Evolutionary conservation across 2,329 filamentous ascomycete species (phyloP).

Genomic region (Trichophyton mentagrophytes): DNA sequence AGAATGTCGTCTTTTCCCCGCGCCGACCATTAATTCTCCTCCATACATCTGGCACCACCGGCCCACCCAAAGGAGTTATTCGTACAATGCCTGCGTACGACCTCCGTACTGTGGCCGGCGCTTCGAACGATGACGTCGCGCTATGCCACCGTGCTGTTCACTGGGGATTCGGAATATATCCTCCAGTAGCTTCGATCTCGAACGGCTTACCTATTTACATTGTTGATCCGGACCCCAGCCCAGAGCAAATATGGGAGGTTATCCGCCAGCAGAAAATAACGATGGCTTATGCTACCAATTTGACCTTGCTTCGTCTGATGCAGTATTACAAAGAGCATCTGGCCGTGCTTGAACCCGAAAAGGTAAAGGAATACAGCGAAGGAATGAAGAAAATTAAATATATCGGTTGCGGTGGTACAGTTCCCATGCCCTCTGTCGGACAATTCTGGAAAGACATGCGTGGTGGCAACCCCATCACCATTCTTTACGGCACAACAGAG

Average conservation of each 20-base stretch:
- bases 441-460: slow-evolving; percentile 4
- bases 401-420: slow-evolving; percentile 1
- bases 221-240: background rate
- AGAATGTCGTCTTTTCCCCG: background rate
- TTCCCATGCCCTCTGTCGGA: slow-evolving; percentile 1
- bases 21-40: slow-evolving; percentile 25
- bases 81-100: background rate
- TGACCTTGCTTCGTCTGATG: slow-evolving; percentile 6
- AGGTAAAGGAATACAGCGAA: slow-evolving; percentile 3
- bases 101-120: background rate
- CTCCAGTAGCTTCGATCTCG: background rate
- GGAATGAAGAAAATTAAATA: slow-evolving; percentile 3
- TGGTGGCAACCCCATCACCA: background rate
- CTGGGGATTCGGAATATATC: slow-evolving; percentile 7
- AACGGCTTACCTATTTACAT: slow-evolving; percentile 4
- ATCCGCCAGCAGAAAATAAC: slow-evolving; percentile 1
- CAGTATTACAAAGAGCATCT: slow-evolving; percentile 9
- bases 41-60: slow-evolving; percentile 36
- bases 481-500: slow-evolving; percentile 1
- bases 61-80: slow-evolving; percentile 34
- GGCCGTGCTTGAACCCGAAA: background rate
- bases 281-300: background rate
- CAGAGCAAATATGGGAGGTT: background rate
- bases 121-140: background rate
- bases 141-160: slow-evolving; percentile 4